Evolutionary conservation across 345 rosid genomes (phyloP), one percentile per base, ranked within the genome.

Genomic region (Populus ilicifolia): DNA sequence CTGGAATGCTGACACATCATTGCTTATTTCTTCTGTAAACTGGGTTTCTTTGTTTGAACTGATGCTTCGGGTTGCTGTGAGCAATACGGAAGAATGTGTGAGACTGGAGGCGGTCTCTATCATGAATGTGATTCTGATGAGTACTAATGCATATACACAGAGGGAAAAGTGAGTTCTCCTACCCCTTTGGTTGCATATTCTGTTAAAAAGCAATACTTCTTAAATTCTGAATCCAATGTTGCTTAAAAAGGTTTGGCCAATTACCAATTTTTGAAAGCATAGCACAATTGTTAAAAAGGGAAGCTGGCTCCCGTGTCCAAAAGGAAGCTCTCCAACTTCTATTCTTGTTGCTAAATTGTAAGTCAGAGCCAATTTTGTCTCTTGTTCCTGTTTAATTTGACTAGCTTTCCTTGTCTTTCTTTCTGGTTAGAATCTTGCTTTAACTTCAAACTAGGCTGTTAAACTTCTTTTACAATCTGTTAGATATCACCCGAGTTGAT

Each of bases 311-410:
- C 74, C 75, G 12, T 75, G 90, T 93, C 69, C 91, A 85, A 71
- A 93, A 83, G 84, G 89, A 86, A 86, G 93, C 94, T 82, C 80
- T 93, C 68, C 88, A 70, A 70, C 86, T 91, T 69, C 83, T 91
- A 48, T 88, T 79, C 82, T 83, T 92, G 84, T 88, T 90, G 35
- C 83, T 93, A 70, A 95, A 95, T 80, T 89, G 99, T 95, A 86
- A 85, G 94, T 66, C 18, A 21, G 18, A 9, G 39, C 43, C 35
- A 36, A 36, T 38, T 18, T 41, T 75, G 18, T 18, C 79, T 74
- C 67, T 43, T 74, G 67, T 70, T 71, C 35, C 43, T 70, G 56
- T 25, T 68, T 65, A 66, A 69, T 35, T 54, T 70, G 9, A 8
- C 43, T 38, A 18, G 30, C 43, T 69, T 23, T 18, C 18, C 20